These are phyloP conservation scores for Lithocarpus polystachyus DNA, from an alignment of 306 rosid genomes.

Conservation along the genomic window DNA sequence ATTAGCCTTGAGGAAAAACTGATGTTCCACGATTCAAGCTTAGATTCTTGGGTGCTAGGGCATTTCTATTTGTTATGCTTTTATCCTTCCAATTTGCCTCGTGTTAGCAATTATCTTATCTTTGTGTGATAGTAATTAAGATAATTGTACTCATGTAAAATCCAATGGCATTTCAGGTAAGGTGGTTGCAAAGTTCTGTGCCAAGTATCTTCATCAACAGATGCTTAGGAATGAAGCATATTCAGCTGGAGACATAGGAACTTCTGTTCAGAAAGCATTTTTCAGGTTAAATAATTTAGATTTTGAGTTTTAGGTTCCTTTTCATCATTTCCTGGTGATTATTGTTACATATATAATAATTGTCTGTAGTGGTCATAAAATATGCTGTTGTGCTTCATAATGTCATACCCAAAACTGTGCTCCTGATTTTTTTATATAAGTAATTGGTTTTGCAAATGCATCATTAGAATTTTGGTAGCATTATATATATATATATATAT, in stretches of 20 bases:
- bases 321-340: conserved; percentile 15
- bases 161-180: conserved; percentile 59
- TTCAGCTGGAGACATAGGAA: conserved; percentile 70
- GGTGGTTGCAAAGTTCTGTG: conserved; percentile 98
- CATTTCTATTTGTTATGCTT: too few species aligned
- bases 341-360: neutral
- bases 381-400: neutral
- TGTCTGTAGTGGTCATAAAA: neutral
- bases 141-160: conserved; percentile 23
- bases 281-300: conserved; percentile 58
- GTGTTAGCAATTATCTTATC: too few species aligned
- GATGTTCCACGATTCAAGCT: neutral
- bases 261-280: conserved; percentile 75
- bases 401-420: neutral
- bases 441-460: neutral
- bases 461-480: neutral
- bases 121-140: neutral
- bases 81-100: too few species aligned
- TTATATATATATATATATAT: too few species aligned
- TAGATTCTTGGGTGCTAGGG: neutral
- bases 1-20: neutral
- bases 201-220: conserved; percentile 88
- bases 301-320: conserved; percentile 22
- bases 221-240: conserved; percentile 74
- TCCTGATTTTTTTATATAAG: neutral